A percentile compares a stretch with the other conserved stretches of the same genome.
phyloP scores from a whole-genome alignment of 352 stramenopile species.

The Phytophthora aleatoria region DNA sequence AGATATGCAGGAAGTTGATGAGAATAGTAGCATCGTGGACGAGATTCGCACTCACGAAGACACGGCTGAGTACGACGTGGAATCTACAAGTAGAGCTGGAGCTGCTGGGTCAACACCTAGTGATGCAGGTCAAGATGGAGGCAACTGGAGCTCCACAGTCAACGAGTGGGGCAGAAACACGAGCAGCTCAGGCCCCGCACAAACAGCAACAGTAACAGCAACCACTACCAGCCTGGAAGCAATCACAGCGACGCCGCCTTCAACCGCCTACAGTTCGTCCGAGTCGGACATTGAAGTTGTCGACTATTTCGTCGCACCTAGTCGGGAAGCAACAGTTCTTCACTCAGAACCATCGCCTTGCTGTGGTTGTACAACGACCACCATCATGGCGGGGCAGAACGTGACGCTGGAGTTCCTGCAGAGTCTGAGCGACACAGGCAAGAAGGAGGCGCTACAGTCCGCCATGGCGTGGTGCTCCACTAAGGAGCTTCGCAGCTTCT shows the following conservation, averaged over 20 bases:
- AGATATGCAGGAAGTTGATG: not conserved
- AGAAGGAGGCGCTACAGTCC: conserved; percentile 21
- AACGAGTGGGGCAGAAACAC: too few relatives aligned
- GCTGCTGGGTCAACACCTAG: too few relatives aligned
- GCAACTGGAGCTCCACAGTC: too few relatives aligned
- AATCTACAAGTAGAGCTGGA: too few relatives aligned
- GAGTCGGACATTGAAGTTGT: conserved; percentile 6
- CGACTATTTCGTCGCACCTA: conserved; percentile 5
- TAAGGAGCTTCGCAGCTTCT: conserved; percentile 27
- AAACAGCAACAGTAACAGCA: too few relatives aligned
- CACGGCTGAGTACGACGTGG: too few relatives aligned
- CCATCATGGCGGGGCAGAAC: conserved; percentile 10
- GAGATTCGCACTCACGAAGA: too few relatives aligned
- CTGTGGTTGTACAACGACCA: not conserved
- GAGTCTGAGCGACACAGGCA: conserved; percentile 21
- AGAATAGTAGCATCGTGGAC: not conserved
- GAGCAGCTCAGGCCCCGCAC: too few relatives aligned
- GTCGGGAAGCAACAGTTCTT: not conserved
- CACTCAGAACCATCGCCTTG: not conserved
- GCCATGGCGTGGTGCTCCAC: conserved; percentile 27
- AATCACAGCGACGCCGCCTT: too few relatives aligned
- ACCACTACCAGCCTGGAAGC: too few relatives aligned
- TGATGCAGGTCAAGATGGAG: too few relatives aligned
- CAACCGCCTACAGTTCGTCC: not conserved
- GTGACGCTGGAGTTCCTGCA: conserved; percentile 29